Conservation (phyloP, 495 filamentous ascomycete species). For the Aspergillus bridgeri region DNA sequence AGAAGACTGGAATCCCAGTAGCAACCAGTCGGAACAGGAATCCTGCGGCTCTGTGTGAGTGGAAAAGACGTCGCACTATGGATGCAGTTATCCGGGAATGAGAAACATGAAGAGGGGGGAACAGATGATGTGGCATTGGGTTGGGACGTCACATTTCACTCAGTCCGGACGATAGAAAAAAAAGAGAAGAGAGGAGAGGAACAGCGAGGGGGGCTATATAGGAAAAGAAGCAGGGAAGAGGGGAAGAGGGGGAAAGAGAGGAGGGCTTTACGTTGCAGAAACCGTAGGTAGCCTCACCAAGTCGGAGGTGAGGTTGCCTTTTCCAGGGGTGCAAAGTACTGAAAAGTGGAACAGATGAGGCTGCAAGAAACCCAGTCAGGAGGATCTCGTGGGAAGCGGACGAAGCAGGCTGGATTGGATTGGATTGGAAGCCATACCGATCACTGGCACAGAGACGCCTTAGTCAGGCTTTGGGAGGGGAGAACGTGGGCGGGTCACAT, state of each 20-base stretch:
- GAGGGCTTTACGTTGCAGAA: background rate
- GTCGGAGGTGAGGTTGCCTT: background rate
- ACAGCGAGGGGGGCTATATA: background rate
- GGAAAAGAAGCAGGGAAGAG: background rate
- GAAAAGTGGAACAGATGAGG: background rate
- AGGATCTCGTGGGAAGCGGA: background rate
- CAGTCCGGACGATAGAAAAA: constrained; percentile 1
- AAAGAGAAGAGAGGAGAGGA: background rate
- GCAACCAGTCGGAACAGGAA: background rate
- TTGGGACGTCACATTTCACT: constrained; percentile 1
- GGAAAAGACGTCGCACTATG: background rate
- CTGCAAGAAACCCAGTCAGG: background rate
- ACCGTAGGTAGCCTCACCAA: background rate
- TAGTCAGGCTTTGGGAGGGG: background rate
- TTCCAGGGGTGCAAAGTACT: background rate
- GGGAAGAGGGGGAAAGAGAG: background rate
- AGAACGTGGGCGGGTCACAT: background rate
- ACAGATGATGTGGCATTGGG: background rate
- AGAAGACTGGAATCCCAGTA: background rate
- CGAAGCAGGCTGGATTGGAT: too few relatives aligned
- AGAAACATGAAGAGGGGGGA: background rate
- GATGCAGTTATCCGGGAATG: background rate
- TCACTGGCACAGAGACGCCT: background rate
- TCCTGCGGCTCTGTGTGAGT: constrained; percentile 4
- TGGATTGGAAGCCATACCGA: background rate